Percentiles rank a stretch among this genome's conserved stretches.
phyloP scores from a whole-genome alignment of 1,284 basidiomycete genomes.

The Abortiporus biennis region DNA sequence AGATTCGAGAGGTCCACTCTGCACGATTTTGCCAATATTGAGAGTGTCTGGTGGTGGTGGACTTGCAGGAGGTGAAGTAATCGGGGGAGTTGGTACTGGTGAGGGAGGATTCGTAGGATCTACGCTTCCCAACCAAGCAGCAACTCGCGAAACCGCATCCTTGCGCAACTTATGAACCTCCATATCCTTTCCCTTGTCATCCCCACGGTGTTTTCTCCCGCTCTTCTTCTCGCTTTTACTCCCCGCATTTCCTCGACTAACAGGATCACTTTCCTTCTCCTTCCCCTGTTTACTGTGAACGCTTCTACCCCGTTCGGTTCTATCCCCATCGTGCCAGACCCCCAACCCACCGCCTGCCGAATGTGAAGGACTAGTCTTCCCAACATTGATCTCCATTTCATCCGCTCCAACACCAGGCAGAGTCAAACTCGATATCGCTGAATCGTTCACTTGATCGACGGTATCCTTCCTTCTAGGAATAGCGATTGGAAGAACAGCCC shows the following conservation, averaged over 20 bases:
- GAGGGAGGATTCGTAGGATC: slow-evolving; percentile 43
- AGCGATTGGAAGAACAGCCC: slow-evolving; percentile 40
- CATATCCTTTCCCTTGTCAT: slow-evolving; percentile 19
- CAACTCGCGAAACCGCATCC: slow-evolving; percentile 62
- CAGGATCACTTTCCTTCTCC: neutral
- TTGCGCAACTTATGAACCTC: slow-evolving; percentile 35
- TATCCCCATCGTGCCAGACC: slow-evolving; percentile 15
- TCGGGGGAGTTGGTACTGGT: slow-evolving; percentile 2
- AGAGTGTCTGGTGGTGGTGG: neutral
- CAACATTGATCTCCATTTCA: slow-evolving; percentile 15
- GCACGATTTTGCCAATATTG: neutral
- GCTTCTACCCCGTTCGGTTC: slow-evolving; percentile 15
- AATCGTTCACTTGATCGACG: slow-evolving; percentile 42
- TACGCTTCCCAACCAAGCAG: slow-evolving; percentile 69
- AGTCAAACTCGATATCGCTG: slow-evolving; percentile 69
- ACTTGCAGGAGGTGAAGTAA: neutral
- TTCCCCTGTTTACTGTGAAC: slow-evolving; percentile 26
- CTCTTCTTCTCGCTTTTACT: slow-evolving; percentile 15
- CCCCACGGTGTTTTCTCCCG: slow-evolving; percentile 13
- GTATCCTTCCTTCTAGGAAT: slow-evolving; percentile 27
- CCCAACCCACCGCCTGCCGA: too few relatives aligned
- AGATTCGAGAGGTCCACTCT: neutral
- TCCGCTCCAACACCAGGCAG: slow-evolving; percentile 41
- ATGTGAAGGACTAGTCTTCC: slow-evolving; percentile 1
- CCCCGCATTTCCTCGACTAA: slow-evolving; percentile 7